Evolutionary conservation across 345 rosid species (phyloP), one percentile per base, ranked within the genome.

Genomic region (Lenwebbia sp.): DNA sequence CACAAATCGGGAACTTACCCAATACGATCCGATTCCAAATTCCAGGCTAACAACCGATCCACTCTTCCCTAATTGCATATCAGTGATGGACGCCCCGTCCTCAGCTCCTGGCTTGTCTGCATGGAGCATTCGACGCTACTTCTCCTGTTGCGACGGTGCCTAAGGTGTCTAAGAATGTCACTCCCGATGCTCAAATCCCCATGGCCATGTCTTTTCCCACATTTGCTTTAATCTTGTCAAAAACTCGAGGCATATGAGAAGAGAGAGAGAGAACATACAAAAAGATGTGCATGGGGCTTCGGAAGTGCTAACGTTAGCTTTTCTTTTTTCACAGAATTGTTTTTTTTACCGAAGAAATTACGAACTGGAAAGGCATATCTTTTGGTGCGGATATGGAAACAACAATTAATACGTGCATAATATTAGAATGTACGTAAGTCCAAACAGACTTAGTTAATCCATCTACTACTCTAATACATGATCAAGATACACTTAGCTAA

Each of bases 1-100:
- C 40, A 62, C 9, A 62, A 62, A 62, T 0, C 7, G 2, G 12
- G 41, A 28, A 30, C 2, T 2, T 2, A 30, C 5, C 5, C 37
- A n/a, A 5, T 62, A 30, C 0, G 14, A 2, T 14, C 37, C 3
- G 8, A 3, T 7, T 62, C 3, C 3, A 0, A 30, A 3, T 28
- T 62, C 40, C 5, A 28, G 14, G 14, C 1, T 7, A 22, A 28
- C 15, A 28, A 28, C 10, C 33, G 19, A 14, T 15, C 2, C 1
- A 13, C 28, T 62, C 2, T 52, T 52, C 54, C 19, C 19, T 52
- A 62, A 62, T 62, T 62, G 40, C 3, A 0, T 14, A 30, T 28
- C 2, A 28, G 11, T 14, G 10, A 8, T 62, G 75, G 14, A 6
- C 40, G n/a, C n/a, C n/a, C 1, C 33, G 2, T 14, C 40, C 2